Conservation (phyloP, 2,329 filamentous ascomycete species). For the Hirsutella minnesotensis region DNA sequence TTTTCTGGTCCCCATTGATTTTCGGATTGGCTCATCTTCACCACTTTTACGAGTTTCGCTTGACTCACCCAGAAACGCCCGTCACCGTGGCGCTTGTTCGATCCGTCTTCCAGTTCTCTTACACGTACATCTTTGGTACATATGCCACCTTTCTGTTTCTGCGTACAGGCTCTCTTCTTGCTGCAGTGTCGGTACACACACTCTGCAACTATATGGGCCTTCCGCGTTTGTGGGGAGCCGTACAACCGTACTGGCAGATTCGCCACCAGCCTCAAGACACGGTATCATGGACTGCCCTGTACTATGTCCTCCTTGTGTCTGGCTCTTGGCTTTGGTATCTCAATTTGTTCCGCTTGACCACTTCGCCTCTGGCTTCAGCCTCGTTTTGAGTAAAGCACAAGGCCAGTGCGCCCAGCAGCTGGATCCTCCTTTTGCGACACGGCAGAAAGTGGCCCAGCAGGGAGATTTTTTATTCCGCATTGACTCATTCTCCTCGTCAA, state of each 20-base stretch:
- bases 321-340: constrained; percentile 64
- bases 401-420: too few species aligned
- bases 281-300: constrained; percentile 57
- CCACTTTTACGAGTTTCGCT: constrained; percentile 88
- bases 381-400: constrained; percentile 10
- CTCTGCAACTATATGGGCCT: constrained; percentile 93
- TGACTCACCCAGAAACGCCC: constrained; percentile 64
- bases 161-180: constrained; percentile 69
- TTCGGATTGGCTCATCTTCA: constrained; percentile 92
- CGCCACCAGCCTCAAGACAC: constrained; percentile 2
- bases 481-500: too few species aligned
- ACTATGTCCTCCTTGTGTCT: constrained; percentile 64
- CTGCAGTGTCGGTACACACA: constrained; percentile 64
- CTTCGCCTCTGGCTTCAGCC: constrained; percentile 24
- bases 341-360: constrained; percentile 60
- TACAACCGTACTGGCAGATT: constrained; percentile 41
- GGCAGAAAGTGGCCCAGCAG: too few species aligned
- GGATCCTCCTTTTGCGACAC: too few species aligned
- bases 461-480: too few species aligned
- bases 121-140: constrained; percentile 87
- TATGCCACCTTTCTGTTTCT: constrained; percentile 85
- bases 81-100: constrained; percentile 51
- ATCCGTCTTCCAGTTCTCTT: constrained; percentile 73
- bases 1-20: constrained; percentile 76
- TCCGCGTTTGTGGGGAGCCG: constrained; percentile 71